Percentiles rank a stretch among this genome's conserved stretches.
These are phyloP conservation scores for Talaromyces albobiverticillius DNA, from an alignment of 2,329 filamentous ascomycete genomes.

Conservation along the genomic window DNA sequence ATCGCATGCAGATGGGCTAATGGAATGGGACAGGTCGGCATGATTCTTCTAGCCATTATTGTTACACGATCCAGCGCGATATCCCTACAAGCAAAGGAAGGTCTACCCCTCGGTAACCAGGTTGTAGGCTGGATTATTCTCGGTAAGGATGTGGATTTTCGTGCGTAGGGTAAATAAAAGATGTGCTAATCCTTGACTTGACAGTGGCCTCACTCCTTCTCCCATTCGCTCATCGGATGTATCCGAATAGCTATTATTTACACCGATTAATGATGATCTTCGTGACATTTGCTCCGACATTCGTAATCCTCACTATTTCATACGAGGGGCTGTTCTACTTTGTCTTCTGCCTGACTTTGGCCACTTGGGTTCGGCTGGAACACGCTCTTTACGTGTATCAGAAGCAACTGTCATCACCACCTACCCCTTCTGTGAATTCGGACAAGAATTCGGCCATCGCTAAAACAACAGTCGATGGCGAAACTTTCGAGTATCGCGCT, in stretches of 20 bases:
- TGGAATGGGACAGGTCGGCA: conserved; percentile 56
- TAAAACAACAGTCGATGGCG: conserved; percentile 27
- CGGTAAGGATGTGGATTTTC: conserved; percentile 44
- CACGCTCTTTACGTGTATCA: conserved; percentile 63
- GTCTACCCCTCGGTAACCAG: conserved; percentile 84
- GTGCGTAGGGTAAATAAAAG: neutral
- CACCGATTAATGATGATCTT: conserved; percentile 87
- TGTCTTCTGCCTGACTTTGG: conserved; percentile 74
- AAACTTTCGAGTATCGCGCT: conserved; percentile 55
- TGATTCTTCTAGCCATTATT: conserved; percentile 75
- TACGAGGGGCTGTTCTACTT: conserved; percentile 97
- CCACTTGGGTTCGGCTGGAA: conserved; percentile 91
- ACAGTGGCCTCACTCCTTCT: conserved; percentile 70
- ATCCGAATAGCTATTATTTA: conserved; percentile 82
- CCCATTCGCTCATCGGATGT: conserved; percentile 75
- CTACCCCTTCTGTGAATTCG: neutral
- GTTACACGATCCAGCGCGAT: conserved; percentile 84
- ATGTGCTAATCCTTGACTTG: conserved; percentile 17
- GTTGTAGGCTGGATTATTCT: conserved; percentile 79
- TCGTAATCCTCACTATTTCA: conserved; percentile 94
- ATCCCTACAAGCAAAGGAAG: conserved; percentile 79
- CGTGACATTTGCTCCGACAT: conserved; percentile 85
- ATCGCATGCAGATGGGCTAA: neutral
- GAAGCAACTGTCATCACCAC: conserved; percentile 16
- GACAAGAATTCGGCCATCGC: neutral